These are phyloP conservation scores for Cryphonectria nitschkei DNA, from an alignment of 2,329 filamentous ascomycete species.

Conservation along the genomic window DNA sequence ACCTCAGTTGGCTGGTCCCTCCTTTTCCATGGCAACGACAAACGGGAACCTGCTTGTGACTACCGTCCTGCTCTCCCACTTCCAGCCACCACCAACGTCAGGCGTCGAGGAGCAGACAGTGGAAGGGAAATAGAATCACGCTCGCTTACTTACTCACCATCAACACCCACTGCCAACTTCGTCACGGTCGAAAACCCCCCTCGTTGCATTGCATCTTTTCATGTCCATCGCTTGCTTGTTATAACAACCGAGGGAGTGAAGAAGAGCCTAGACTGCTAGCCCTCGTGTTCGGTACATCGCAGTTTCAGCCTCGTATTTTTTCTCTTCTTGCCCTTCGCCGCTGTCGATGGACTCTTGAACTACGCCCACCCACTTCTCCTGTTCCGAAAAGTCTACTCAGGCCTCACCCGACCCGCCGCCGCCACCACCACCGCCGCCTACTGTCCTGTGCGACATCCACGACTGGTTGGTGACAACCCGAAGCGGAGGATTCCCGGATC, in stretches of 20 bases:
- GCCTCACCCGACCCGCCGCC: neutral
- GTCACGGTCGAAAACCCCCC: conserved; percentile 1
- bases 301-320: conserved; percentile 24
- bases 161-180: neutral
- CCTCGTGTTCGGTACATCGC: conserved; percentile 20
- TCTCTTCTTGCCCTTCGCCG: conserved; percentile 16
- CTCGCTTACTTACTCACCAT: neutral
- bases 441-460: neutral
- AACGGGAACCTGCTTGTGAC: conserved; percentile 12
- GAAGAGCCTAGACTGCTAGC: neutral
- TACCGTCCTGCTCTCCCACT: conserved; percentile 15
- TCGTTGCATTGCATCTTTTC: conserved; percentile 3
- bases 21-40: conserved; percentile 27
- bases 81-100: conserved; percentile 22
- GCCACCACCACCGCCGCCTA: neutral
- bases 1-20: neutral
- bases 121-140: conserved; percentile 4
- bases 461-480: neutral
- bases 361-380: conserved; percentile 14
- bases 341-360: conserved; percentile 6
- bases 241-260: neutral
- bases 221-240: conserved; percentile 5
- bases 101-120: conserved; percentile 16
- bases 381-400: neutral
- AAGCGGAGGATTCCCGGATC: conserved; percentile 9